Percentiles rank a stretch among this genome's conserved stretches.
These are phyloP conservation scores for Lasiodiplodia gonubiensis DNA, from an alignment of 2,329 filamentous ascomycete species.

Conservation along the genomic window DNA sequence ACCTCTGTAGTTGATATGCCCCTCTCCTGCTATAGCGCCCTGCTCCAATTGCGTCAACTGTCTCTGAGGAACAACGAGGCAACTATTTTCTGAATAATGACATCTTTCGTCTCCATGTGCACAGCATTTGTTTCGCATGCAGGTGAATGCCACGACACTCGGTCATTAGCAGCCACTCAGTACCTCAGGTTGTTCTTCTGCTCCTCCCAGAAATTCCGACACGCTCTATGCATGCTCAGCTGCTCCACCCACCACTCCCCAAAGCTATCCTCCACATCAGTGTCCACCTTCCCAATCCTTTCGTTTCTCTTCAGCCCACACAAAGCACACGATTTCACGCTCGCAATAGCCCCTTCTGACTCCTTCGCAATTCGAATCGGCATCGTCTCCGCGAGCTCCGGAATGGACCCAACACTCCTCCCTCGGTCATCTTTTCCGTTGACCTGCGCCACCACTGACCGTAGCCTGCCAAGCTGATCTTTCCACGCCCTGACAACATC, in stretches of 20 bases:
- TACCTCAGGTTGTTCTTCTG: constrained; percentile 70
- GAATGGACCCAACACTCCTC: constrained; percentile 56
- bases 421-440: constrained; percentile 35
- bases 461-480: constrained; percentile 74
- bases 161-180: not conserved
- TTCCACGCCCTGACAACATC: constrained; percentile 80
- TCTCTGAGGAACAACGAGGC: not conserved
- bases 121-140: constrained; percentile 18
- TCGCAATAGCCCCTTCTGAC: constrained; percentile 71
- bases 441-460: constrained; percentile 63
- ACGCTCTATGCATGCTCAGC: constrained; percentile 71
- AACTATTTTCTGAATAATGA: not conserved
- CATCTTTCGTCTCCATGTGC: not conserved
- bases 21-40: not conserved
- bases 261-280: constrained; percentile 84
- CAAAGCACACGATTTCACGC: constrained; percentile 77
- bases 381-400: constrained; percentile 74
- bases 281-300: constrained; percentile 75
- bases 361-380: constrained; percentile 67
- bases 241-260: constrained; percentile 94
- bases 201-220: constrained; percentile 83
- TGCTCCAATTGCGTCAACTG: not conserved
- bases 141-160: not conserved
- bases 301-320: constrained; percentile 91
- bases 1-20: not conserved